A percentile compares a stretch with the other conserved stretches of the same genome.
Evolutionary conservation across 495 filamentous ascomycete species (phyloP).

Genomic region (Glonium stellatum): DNA sequence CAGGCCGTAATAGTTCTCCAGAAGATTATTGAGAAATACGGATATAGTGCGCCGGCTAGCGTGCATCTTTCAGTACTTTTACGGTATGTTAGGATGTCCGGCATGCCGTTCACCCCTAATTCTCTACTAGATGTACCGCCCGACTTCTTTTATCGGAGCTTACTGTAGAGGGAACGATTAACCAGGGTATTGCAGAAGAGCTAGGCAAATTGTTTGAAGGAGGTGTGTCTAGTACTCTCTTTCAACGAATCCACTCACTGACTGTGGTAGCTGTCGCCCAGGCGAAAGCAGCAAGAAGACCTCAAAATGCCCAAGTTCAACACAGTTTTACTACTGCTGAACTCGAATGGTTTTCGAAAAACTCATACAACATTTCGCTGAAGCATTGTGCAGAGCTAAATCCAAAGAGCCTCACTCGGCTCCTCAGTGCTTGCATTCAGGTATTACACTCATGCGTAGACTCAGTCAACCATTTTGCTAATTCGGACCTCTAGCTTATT

Average conservation of each 20-base stretch:
- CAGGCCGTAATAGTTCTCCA: constrained; percentile 54
- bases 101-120: not conserved
- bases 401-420: constrained; percentile 44
- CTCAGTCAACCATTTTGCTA: not conserved
- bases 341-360: constrained; percentile 74
- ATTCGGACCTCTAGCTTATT: constrained; percentile 44
- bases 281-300: constrained; percentile 37
- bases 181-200: constrained; percentile 28
- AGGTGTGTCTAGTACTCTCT: constrained; percentile 39
- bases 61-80: constrained; percentile 63
- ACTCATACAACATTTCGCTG: constrained; percentile 66
- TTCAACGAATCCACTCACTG: not conserved
- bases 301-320: constrained; percentile 24
- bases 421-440: constrained; percentile 54
- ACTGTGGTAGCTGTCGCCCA: constrained; percentile 37
- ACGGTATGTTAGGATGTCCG: constrained; percentile 35
- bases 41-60: constrained; percentile 43
- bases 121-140: constrained; percentile 42
- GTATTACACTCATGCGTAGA: constrained; percentile 20
- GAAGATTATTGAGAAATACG: constrained; percentile 50
- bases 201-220: constrained; percentile 58
- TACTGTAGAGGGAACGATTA: constrained; percentile 13
- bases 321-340: constrained; percentile 53
- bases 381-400: constrained; percentile 51
- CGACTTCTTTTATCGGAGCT: constrained; percentile 53